A percentile compares a stretch with the other conserved stretches of the same genome.
phyloP scores from a whole-genome alignment of 2,329 filamentous ascomycete genomes.

The Lachnellula occidentalis region DNA sequence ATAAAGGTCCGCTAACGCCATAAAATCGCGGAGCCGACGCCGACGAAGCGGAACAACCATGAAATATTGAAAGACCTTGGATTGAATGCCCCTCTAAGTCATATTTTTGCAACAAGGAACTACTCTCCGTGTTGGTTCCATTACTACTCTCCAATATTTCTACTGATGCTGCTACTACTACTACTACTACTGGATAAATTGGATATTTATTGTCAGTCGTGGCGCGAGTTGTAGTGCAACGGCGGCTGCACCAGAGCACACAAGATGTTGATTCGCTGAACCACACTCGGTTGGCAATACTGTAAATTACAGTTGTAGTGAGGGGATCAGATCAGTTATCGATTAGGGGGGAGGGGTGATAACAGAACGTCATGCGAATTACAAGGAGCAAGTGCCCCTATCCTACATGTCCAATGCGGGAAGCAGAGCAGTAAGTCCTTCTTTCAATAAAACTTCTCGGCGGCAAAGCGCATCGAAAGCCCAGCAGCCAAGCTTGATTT shows the following conservation, averaged over 20 bases:
- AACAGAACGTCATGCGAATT: slow-evolving; percentile 13
- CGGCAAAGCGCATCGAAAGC: slow-evolving; percentile 16
- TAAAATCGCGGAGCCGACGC: not conserved
- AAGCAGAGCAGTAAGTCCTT: not conserved
- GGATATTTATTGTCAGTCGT: slow-evolving; percentile 5
- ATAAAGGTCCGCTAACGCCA: not conserved
- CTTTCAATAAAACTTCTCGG: slow-evolving; percentile 23
- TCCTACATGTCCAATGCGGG: slow-evolving; percentile 7
- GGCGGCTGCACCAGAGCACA: slow-evolving; percentile 6
- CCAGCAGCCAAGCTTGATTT: slow-evolving; percentile 1
- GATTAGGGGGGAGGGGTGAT: slow-evolving; percentile 12
- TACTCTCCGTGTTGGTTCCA: not conserved
- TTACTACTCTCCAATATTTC: not conserved
- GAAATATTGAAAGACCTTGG: not conserved
- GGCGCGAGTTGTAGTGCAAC: slow-evolving; percentile 2
- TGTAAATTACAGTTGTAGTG: no score
- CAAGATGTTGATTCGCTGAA: slow-evolving; percentile 1
- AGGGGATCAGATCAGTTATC: slow-evolving; percentile 21
- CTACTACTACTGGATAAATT: slow-evolving; percentile 1
- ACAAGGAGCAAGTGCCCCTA: not conserved
- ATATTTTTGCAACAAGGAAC: not conserved
- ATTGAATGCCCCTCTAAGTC: no score
- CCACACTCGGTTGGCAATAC: not conserved
- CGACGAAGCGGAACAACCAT: not conserved
- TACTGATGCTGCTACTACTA: no score